These are phyloP conservation scores for Aspergillus sergii DNA, from an alignment of 2,329 filamentous ascomycete species.

Conservation along the genomic window DNA sequence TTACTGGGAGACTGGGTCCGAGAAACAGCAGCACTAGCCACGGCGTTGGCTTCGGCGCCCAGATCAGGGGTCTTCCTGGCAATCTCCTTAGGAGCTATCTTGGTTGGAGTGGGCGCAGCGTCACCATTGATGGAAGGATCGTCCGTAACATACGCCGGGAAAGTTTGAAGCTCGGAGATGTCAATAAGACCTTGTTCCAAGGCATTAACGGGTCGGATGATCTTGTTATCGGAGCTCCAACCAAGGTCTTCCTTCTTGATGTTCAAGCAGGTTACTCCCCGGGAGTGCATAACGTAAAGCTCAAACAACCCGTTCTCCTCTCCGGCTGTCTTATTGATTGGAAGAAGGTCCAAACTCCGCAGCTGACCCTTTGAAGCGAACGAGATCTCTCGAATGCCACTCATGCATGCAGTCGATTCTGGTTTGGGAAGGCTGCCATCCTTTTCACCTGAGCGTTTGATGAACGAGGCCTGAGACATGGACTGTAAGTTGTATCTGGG, in stretches of 20 bases:
- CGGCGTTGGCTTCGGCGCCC: slow-evolving; percentile 25
- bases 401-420: slow-evolving; percentile 95
- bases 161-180: slow-evolving; percentile 67
- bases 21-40: slow-evolving; percentile 21
- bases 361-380: slow-evolving; percentile 84
- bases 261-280: slow-evolving; percentile 86
- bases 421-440: slow-evolving; percentile 76
- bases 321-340: slow-evolving; percentile 56
- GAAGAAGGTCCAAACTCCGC: slow-evolving; percentile 86
- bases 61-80: slow-evolving; percentile 43
- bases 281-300: slow-evolving; percentile 96
- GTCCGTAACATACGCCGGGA: slow-evolving; percentile 45
- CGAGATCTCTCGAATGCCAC: slow-evolving; percentile 92
- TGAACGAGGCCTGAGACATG: slow-evolving; percentile 85
- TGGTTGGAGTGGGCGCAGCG: slow-evolving; percentile 34
- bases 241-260: slow-evolving; percentile 89
- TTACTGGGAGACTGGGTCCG: slow-evolving; percentile 44
- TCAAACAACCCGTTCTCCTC: slow-evolving; percentile 82
- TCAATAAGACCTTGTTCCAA: slow-evolving; percentile 72
- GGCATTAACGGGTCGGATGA: slow-evolving; percentile 76
- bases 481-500: slow-evolving; percentile 82
- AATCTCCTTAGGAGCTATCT: slow-evolving; percentile 44
- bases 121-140: slow-evolving; percentile 52
- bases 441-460: slow-evolving; percentile 73
- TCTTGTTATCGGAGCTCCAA: slow-evolving; percentile 88